Evolutionary conservation across 768 basidiomycete species (phyloP), one percentile per base, ranked within the genome.

Genomic region (Trametes gibbosa): DNA sequence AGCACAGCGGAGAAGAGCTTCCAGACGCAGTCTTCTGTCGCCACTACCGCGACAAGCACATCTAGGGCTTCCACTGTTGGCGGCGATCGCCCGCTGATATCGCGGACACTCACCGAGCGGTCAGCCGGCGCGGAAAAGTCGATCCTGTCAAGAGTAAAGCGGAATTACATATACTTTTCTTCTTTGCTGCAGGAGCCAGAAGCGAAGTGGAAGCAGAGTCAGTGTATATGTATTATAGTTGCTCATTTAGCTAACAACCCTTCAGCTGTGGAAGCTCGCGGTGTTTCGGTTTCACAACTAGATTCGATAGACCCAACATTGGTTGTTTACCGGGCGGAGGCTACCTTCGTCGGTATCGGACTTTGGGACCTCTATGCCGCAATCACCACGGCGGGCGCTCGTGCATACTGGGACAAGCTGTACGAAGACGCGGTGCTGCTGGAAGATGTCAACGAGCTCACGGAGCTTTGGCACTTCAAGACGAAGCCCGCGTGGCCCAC

Each of bases 131-230:
- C 84, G 6, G 87, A 92, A 63, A 92, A 94, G 70, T 84, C 87
- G 3, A 89, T 98, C n/a, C 68, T 90, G 16, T 86, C 91, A 5
- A 80, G 94, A 63, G 91, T 98, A 21, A 84, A 87, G 68, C 81
- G 97, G 59, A 96, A 92, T 71, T 99, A 99, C 67, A 98, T 98
- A 53, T 98, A 98, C 73, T 98, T 99, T 72, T 95, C 95, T 1
- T 97, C 95, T 0, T 77, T 99, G 48, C 74, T 99, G 49, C 97
- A 98, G 72, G 96, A 98, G 67, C 97, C 97, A 0, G 95, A 98
- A 72, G 93, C 94, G 3, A 99, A 99, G 72, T 99, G 96, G 96
- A 86, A 86, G 68, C 80, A 87, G 68, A 91, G 90, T 92, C 72
- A 66, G 87, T 49, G 23, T 32, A 13, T n/a, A 5, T 25, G 14